Evolutionary conservation across 1,284 basidiomycete genomes (phyloP).

Genomic region (Meira nashicola): DNA sequence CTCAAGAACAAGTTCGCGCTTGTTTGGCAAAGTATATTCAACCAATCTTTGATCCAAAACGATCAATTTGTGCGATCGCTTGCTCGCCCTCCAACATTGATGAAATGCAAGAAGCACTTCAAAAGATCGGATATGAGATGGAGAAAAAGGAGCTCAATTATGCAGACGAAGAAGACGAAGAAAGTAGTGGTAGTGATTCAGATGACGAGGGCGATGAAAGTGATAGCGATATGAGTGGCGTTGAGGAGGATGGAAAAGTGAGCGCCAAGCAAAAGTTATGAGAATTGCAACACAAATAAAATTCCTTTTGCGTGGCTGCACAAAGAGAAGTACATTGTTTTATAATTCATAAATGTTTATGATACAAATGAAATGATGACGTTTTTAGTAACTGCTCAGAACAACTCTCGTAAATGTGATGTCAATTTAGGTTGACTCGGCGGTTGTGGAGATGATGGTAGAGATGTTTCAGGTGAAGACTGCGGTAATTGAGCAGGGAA

Average conservation of each 20-base stretch:
- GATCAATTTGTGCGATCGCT: constrained; percentile 75
- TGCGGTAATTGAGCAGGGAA: too few species aligned
- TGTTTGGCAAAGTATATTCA: constrained; percentile 73
- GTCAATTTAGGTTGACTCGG: too few species aligned
- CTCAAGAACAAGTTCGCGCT: constrained; percentile 68
- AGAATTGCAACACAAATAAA: background rate
- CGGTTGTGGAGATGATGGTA: too few species aligned
- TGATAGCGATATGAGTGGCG: constrained; percentile 11
- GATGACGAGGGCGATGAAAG: constrained; percentile 8
- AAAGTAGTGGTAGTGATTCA: constrained; percentile 13
- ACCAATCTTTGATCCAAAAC: constrained; percentile 74
- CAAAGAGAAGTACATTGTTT: background rate
- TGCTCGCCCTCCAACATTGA: constrained; percentile 75
- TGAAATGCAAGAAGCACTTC: constrained; percentile 66
- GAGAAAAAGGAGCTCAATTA: constrained; percentile 68
- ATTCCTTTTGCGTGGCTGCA: background rate
- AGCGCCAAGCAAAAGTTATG: constrained; percentile 3
- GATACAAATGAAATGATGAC: too few species aligned
- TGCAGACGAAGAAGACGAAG: constrained; percentile 51
- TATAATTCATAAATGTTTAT: too few species aligned
- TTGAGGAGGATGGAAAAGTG: too few species aligned
- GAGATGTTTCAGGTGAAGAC: too few species aligned
- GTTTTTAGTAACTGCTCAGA: too few species aligned
- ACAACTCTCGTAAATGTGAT: too few species aligned
- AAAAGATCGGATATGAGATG: constrained; percentile 70